Percentiles rank a stretch among this genome's conserved stretches.
Evolutionary conservation across 1,284 basidiomycete species (phyloP).

Genomic region (Stygiomarasmius scandens): DNA sequence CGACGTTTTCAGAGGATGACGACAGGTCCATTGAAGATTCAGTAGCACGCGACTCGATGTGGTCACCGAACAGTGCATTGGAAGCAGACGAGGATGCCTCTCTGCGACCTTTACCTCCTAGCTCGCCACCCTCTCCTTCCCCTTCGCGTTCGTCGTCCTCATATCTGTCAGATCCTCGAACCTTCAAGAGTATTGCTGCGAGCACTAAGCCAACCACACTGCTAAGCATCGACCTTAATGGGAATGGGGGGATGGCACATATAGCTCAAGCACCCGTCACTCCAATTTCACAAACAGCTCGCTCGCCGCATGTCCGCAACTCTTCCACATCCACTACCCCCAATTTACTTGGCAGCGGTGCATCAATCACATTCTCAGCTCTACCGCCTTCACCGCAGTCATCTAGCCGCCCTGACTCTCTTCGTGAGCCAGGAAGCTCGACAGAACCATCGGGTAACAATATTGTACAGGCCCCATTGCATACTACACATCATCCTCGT

Average conservation of each 20-base stretch:
- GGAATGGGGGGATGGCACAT: slow-evolving; percentile 76
- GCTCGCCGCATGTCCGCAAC: slow-evolving; percentile 59
- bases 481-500: slow-evolving; percentile 89
- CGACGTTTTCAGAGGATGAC: slow-evolving; percentile 45
- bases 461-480: slow-evolving; percentile 77
- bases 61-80: slow-evolving; percentile 71
- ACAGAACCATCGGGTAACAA: neutral
- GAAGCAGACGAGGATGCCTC: slow-evolving; percentile 92
- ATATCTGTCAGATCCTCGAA: slow-evolving; percentile 77
- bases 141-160: slow-evolving; percentile 80
- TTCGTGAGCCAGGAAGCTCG: slow-evolving; percentile 31
- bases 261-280: slow-evolving; percentile 84
- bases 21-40: slow-evolving; percentile 51
- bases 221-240: slow-evolving; percentile 81
- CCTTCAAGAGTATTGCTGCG: slow-evolving; percentile 79
- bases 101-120: slow-evolving; percentile 83
- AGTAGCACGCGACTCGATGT: slow-evolving; percentile 65
- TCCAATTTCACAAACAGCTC: slow-evolving; percentile 50
- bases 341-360: slow-evolving; percentile 44
- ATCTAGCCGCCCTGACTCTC: slow-evolving; percentile 50
- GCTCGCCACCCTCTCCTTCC: slow-evolving; percentile 80
- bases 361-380: slow-evolving; percentile 71
- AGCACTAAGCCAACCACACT: slow-evolving; percentile 96
- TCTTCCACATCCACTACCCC: slow-evolving; percentile 54
- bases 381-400: slow-evolving; percentile 54